Percentiles rank a stretch among this genome's conserved stretches.
phyloP scores from a whole-genome alignment of 108 stramenopile genomes.

The Skeletonema tropicum region DNA sequence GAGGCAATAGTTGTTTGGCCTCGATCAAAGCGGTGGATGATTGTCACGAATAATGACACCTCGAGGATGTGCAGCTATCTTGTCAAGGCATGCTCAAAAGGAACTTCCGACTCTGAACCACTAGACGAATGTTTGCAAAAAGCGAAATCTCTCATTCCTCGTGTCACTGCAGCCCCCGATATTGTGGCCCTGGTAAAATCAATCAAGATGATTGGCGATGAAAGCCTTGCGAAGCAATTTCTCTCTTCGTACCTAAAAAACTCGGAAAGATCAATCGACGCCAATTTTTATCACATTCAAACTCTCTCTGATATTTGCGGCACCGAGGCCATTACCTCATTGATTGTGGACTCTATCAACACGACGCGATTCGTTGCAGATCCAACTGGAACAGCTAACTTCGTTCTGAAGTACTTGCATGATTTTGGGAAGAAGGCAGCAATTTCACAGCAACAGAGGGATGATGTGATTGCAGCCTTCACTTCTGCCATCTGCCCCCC shows the following conservation, averaged over 20 bases:
- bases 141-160: conserved; percentile 4
- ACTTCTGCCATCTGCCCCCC: neutral
- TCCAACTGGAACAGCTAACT: conserved; percentile 5
- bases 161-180: neutral
- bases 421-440: conserved; percentile 9
- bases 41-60: conserved; percentile 7
- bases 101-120: conserved; percentile 18
- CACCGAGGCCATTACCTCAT: neutral
- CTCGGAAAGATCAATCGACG: conserved; percentile 1
- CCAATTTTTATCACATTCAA: neutral
- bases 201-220: conserved; percentile 14
- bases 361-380: conserved; percentile 1
- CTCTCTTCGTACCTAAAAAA: conserved; percentile 8
- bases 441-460: neutral
- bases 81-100: conserved; percentile 11
- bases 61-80: conserved; percentile 27
- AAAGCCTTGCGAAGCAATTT: conserved; percentile 8
- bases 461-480: conserved; percentile 1
- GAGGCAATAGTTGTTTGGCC: conserved; percentile 43
- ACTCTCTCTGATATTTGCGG: neutral
- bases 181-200: neutral
- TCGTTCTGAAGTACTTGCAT: neutral
- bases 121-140: conserved; percentile 10
- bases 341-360: conserved; percentile 4
- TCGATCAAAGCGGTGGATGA: conserved; percentile 24